These are phyloP conservation scores for Komagataella populi DNA, from an alignment of 805 yeast genomes.

Conservation along the genomic window DNA sequence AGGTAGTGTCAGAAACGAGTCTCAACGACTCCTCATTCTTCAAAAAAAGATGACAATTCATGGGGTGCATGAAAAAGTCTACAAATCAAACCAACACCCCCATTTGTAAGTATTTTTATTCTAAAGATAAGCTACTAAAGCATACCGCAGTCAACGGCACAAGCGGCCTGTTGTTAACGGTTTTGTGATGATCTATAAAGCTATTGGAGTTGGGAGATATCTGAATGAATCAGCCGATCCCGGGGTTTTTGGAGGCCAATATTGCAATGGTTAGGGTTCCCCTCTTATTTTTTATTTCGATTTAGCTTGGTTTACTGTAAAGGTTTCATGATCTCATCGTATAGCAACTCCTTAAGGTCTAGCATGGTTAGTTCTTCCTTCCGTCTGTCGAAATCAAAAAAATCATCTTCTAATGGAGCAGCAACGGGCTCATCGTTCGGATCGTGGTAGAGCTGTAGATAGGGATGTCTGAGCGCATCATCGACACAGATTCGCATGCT, in stretches of 20 bases:
- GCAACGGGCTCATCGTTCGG: conserved; percentile 89
- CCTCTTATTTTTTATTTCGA: not conserved
- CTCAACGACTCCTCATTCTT: no score
- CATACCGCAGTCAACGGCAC: not conserved
- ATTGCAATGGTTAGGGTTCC: not conserved
- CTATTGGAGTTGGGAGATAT: not conserved
- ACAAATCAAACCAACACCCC: not conserved
- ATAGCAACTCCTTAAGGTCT: conserved; percentile 67
- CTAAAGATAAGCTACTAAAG: not conserved
- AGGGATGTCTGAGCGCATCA: conserved; percentile 79
- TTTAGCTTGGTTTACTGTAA: conserved; percentile 5
- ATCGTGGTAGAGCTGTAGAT: conserved; percentile 79
- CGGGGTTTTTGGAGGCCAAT: not conserved
- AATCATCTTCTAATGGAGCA: conserved; percentile 69
- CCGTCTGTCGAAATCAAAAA: conserved; percentile 77
- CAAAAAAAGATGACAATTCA: not conserved
- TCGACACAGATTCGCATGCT: conserved; percentile 68
- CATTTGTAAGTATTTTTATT: no score
- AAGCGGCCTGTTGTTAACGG: not conserved
- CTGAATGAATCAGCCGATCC: not conserved
- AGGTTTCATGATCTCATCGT: conserved; percentile 65
- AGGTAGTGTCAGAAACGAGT: not conserved
- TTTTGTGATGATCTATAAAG: not conserved
- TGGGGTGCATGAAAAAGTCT: not conserved
- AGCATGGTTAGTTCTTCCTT: conserved; percentile 68